Conservation (phyloP, 2,329 filamentous ascomycete genomes). For the Fusarium foetens region DNA sequence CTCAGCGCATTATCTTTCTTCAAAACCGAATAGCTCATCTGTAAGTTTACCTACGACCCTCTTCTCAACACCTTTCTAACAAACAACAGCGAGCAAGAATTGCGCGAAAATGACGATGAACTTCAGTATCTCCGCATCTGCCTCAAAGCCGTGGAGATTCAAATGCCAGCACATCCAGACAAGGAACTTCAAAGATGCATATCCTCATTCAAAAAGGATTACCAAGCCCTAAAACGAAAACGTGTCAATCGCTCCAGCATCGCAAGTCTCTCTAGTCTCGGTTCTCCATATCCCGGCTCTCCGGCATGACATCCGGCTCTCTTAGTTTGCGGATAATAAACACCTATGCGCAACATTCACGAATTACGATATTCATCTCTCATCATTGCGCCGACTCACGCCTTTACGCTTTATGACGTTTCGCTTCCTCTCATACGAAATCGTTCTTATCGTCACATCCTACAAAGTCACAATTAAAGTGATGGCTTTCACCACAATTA, state of each 20-base stretch:
- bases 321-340: constrained; percentile 1
- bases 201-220: constrained; percentile 70
- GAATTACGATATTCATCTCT: constrained; percentile 39
- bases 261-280: constrained; percentile 44
- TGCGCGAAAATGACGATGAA: constrained; percentile 67
- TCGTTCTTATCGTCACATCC: constrained; percentile 1
- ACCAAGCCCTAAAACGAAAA: constrained; percentile 59
- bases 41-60: constrained; percentile 50
- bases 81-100: constrained; percentile 61
- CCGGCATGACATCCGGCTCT: constrained; percentile 32
- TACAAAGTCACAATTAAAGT: constrained; percentile 3
- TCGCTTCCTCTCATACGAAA: constrained; percentile 19
- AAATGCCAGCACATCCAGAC: constrained; percentile 63
- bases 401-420: constrained; percentile 34
- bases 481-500: constrained; percentile 3
- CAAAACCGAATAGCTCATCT: constrained; percentile 68
- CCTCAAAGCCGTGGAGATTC: constrained; percentile 70
- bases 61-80: constrained; percentile 8
- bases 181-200: constrained; percentile 69
- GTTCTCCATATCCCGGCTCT: constrained; percentile 42
- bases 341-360: constrained; percentile 28
- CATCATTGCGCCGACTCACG: constrained; percentile 11
- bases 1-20: constrained; percentile 68
- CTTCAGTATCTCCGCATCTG: constrained; percentile 70
- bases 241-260: constrained; percentile 50